Evolutionary conservation across 306 rosid genomes (phyloP).

Genomic region (Senna siamea): DNA sequence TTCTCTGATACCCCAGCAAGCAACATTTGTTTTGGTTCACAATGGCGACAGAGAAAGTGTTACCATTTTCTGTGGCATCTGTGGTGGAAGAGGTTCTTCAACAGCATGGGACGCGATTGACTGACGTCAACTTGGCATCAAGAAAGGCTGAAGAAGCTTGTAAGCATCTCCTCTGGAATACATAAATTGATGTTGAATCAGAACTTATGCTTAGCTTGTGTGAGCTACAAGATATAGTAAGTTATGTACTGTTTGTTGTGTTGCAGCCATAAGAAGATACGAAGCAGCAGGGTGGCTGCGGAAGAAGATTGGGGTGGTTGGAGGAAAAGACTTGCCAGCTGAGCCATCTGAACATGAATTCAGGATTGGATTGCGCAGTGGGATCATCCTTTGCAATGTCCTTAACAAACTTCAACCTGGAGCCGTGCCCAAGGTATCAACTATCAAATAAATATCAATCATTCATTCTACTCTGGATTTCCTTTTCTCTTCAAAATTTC

Average conservation of each 20-base stretch:
- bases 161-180: too few relatives aligned
- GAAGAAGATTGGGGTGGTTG: slow-evolving; percentile 73
- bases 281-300: slow-evolving; percentile 94
- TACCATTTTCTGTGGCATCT: slow-evolving; percentile 50
- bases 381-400: slow-evolving; percentile 85
- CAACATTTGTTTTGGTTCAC: slow-evolving; percentile 28
- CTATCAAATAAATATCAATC: too few relatives aligned
- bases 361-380: slow-evolving; percentile 82
- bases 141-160: slow-evolving; percentile 67
- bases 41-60: slow-evolving; percentile 44
- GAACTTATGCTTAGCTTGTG: too few relatives aligned
- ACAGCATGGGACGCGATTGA: slow-evolving; percentile 42
- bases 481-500: too few relatives aligned
- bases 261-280: slow-evolving; percentile 80
- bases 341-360: slow-evolving; percentile 95
- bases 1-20: too few relatives aligned
- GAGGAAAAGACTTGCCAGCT: slow-evolving; percentile 85
- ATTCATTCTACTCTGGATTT: too few relatives aligned
- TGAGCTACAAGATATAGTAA: too few relatives aligned
- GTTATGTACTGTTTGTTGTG: too few relatives aligned
- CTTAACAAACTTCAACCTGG: slow-evolving; percentile 84
- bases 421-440: slow-evolving; percentile 69
- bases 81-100: slow-evolving; percentile 62
- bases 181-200: too few relatives aligned
- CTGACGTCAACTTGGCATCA: slow-evolving; percentile 46